A percentile compares a stretch with the other conserved stretches of the same genome.
Conservation (phyloP, 805 yeast species). For the Kluyveromyces aestuarii region DNA sequence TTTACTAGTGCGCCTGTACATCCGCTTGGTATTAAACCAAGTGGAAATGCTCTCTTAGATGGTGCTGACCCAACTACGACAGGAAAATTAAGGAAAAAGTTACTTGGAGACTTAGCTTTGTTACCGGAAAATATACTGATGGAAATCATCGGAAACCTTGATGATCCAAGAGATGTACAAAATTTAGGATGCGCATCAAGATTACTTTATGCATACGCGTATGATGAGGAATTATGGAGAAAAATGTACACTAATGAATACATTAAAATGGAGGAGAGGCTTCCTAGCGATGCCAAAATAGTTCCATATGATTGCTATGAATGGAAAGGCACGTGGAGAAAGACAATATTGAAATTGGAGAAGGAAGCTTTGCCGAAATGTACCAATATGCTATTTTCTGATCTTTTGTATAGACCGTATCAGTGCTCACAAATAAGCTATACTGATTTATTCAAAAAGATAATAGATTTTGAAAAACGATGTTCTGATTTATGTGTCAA, state of each 20-base stretch:
- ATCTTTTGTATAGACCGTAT: conserved; percentile 70
- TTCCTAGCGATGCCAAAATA: conserved; percentile 10
- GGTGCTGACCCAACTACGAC: conserved; percentile 10
- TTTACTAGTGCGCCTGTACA: conserved; percentile 35
- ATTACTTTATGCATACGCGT: conserved; percentile 59
- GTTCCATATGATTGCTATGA: conserved; percentile 22
- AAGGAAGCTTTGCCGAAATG: conserved; percentile 38
- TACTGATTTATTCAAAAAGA: conserved; percentile 35
- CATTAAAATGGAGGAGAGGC: conserved; percentile 11
- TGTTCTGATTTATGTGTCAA: conserved; percentile 16
- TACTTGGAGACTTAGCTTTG: conserved; percentile 44
- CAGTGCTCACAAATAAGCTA: conserved; percentile 72
- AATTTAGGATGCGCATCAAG: conserved; percentile 52
- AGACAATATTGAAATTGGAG: conserved; percentile 39
- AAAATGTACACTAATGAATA: conserved; percentile 36
- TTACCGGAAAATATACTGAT: conserved; percentile 60
- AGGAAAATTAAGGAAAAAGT: conserved; percentile 17
- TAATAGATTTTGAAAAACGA: conserved; percentile 39
- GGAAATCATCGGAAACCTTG: conserved; percentile 41
- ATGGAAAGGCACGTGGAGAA: conserved; percentile 83
- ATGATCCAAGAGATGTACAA: conserved; percentile 39
- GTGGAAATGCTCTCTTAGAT: conserved; percentile 52
- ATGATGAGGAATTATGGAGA: conserved; percentile 80
- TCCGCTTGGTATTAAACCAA: conserved; percentile 66
- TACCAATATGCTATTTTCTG: conserved; percentile 56